A percentile compares a stretch with the other conserved stretches of the same genome.
phyloP scores from a whole-genome alignment of 768 basidiomycete species.

The Phylloporus sp. region DNA sequence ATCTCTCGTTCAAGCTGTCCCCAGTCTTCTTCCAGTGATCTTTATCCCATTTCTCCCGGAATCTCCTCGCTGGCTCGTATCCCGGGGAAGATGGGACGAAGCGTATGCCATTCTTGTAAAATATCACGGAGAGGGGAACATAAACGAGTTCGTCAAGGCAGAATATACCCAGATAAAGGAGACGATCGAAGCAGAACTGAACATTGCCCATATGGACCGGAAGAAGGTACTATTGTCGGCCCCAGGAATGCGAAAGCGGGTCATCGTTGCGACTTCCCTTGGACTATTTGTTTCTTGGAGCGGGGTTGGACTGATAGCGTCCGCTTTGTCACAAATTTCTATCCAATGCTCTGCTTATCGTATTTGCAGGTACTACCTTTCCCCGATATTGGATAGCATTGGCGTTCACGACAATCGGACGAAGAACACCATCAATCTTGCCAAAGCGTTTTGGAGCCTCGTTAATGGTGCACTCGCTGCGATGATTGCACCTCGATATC shows the following conservation, averaged over 20 bases:
- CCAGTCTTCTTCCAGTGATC: slow-evolving; percentile 47
- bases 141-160: slow-evolving; percentile 47
- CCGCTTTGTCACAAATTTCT: not conserved
- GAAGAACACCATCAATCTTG: slow-evolving; percentile 14
- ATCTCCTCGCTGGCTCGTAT: slow-evolving; percentile 60
- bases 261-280: slow-evolving; percentile 8
- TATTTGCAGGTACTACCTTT: slow-evolving; percentile 5
- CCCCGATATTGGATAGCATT: slow-evolving; percentile 10
- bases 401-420: slow-evolving; percentile 14
- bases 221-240: slow-evolving; percentile 1
- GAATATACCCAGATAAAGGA: slow-evolving; percentile 54
- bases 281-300: slow-evolving; percentile 9
- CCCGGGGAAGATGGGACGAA: slow-evolving; percentile 47
- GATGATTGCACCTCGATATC: slow-evolving; percentile 2
- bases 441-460: slow-evolving; percentile 3
- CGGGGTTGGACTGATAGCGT: slow-evolving; percentile 11
- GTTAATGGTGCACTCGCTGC: slow-evolving; percentile 1
- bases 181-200: slow-evolving; percentile 37
- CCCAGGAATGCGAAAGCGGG: slow-evolving; percentile 15
- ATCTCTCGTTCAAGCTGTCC: slow-evolving; percentile 48
- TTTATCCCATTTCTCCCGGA: slow-evolving; percentile 58
- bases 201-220: not conserved
- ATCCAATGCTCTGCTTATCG: not conserved
- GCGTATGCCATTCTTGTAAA: slow-evolving; percentile 45
- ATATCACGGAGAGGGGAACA: slow-evolving; percentile 58